Evolutionary conservation across 331 rosid genomes (phyloP).

Genomic region (Quercus tomentella): DNA sequence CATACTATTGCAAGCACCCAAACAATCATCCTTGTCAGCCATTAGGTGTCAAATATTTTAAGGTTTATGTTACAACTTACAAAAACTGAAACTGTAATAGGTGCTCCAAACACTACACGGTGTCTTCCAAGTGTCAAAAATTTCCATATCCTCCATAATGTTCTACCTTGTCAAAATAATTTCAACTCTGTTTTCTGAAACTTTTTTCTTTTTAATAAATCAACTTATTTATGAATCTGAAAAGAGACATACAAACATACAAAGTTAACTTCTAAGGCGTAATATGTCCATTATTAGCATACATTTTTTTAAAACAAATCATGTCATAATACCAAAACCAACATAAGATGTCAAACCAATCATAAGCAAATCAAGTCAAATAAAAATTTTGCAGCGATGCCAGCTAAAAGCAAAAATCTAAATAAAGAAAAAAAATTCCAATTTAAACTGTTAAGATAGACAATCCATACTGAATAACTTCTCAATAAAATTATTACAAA

Average conservation of each 20-base stretch:
- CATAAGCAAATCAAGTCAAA: not conserved
- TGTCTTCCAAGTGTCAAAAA: not conserved
- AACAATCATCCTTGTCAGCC: not conserved
- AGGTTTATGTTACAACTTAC: not conserved
- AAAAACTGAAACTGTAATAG: not conserved
- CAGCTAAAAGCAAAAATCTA: not conserved
- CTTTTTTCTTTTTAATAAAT: not conserved
- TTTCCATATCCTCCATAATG: not conserved
- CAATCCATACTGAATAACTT: not conserved
- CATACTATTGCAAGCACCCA: not conserved
- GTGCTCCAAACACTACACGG: not conserved
- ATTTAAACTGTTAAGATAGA: not conserved
- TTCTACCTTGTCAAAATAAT: not conserved
- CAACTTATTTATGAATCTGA: not conserved
- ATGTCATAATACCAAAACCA: not conserved
- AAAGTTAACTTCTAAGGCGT: not conserved
- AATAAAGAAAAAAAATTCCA: not conserved
- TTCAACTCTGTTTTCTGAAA: not conserved
- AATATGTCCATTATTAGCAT: not conserved
- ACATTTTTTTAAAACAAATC: not conserved
- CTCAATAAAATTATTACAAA: not conserved
- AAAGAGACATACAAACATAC: not conserved
- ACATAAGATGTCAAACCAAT: not conserved
- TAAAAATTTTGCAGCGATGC: not conserved
- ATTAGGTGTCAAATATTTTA: not conserved